phyloP scores from a whole-genome alignment of 2,329 filamentous ascomycete genomes.

The Colletotrichum cereale region DNA sequence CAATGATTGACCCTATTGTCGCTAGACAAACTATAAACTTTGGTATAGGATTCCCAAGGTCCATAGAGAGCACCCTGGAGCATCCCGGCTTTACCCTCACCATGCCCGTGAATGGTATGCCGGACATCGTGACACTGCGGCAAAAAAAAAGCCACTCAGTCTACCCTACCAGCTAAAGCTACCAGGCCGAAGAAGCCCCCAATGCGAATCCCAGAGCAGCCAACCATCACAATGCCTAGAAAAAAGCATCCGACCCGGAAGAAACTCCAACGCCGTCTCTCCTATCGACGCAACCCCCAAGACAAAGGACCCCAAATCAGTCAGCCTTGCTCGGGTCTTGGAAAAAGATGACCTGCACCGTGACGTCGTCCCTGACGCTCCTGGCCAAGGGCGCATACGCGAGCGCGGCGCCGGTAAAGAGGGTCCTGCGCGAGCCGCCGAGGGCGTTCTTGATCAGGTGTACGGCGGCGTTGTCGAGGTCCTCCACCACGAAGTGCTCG shows the following conservation, averaged over 20 bases:
- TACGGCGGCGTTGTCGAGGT: slow-evolving; percentile 78
- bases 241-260: background rate
- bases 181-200: background rate
- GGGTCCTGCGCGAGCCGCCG: slow-evolving; percentile 79
- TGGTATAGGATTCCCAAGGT: background rate
- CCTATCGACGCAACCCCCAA: background rate
- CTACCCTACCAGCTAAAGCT: accelerated
- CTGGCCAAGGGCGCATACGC: slow-evolving; percentile 79
- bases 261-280: background rate
- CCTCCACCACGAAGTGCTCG: slow-evolving; percentile 79
- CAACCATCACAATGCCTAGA: background rate
- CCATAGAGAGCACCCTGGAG: background rate
- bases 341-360: slow-evolving; percentile 83
- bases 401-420: slow-evolving; percentile 77
- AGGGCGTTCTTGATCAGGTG: slow-evolving; percentile 86
- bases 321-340: slow-evolving; percentile 20
- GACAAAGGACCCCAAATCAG: background rate
- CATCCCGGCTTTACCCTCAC: background rate
- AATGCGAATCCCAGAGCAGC: background rate
- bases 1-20: background rate
- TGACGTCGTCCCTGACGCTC: slow-evolving; percentile 78
- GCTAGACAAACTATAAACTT: background rate
- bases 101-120: background rate
- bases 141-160: background rate
- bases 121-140: background rate